These are phyloP conservation scores for Gastrolobium villosum DNA, from an alignment of 306 rosid species.

Conservation along the genomic window DNA sequence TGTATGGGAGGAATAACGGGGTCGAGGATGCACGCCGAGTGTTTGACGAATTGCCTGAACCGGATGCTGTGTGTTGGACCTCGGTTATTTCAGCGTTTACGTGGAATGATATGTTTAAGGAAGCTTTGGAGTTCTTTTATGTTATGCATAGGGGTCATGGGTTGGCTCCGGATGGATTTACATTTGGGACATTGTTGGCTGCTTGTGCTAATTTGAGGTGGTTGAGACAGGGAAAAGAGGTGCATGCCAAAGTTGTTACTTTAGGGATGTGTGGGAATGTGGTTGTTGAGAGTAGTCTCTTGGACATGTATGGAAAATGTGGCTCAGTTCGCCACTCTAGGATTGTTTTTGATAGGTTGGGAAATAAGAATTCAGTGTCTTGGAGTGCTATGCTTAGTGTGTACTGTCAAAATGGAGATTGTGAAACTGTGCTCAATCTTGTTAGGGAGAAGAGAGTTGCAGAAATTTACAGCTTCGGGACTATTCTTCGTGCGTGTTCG, in stretches of 20 bases:
- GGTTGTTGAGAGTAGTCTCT: conserved; percentile 86
- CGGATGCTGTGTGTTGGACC: conserved; percentile 79
- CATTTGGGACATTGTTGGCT: conserved; percentile 75
- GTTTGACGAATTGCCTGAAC: conserved; percentile 76
- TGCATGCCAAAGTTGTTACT: conserved; percentile 72
- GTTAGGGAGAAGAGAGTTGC: conserved; percentile 68
- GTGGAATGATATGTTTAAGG: conserved; percentile 69
- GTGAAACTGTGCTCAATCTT: conserved; percentile 65
- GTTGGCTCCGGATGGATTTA: conserved; percentile 72
- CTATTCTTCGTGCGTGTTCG: conserved; percentile 81
- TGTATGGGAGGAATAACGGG: conserved; percentile 73
- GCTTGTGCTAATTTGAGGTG: conserved; percentile 81
- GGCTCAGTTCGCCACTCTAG: conserved; percentile 60
- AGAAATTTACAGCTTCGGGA: conserved; percentile 77
- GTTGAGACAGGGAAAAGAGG: conserved; percentile 72
- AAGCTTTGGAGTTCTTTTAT: conserved; percentile 65
- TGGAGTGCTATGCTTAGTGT: conserved; percentile 84
- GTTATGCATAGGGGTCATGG: conserved; percentile 60
- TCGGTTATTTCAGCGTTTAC: conserved; percentile 71
- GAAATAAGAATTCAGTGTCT: conserved; percentile 71
- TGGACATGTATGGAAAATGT: conserved; percentile 97
- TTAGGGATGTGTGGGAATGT: conserved; percentile 73
- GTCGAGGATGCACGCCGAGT: conserved; percentile 60
- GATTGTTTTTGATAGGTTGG: conserved; percentile 73
- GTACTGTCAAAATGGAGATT: conserved; percentile 78